These are phyloP conservation scores for Vitis cinerea DNA, from an alignment of 164 flowering plant species.

Conservation along the genomic window DNA sequence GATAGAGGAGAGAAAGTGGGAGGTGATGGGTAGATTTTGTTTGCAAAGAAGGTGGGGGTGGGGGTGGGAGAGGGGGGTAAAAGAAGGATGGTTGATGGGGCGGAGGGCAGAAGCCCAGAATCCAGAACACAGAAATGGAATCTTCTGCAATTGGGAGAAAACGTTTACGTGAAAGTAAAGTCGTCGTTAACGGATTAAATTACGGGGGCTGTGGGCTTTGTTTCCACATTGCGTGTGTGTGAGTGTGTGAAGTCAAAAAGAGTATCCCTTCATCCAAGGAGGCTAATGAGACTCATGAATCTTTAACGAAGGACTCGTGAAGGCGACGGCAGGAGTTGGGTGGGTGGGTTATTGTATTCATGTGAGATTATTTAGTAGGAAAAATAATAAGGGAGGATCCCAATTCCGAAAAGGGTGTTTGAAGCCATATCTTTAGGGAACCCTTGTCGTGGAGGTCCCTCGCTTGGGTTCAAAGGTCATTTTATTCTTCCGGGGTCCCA, in stretches of 20 bases:
- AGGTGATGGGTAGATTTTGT: not conserved
- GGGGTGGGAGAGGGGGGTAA: not conserved
- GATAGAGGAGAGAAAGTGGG: not conserved
- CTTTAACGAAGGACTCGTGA: constrained; percentile 46
- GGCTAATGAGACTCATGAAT: constrained; percentile 5
- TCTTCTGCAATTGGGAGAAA: constrained; percentile 2
- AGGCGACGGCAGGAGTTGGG: constrained; percentile 46
- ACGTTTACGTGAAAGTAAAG: constrained; percentile 21
- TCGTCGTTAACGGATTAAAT: constrained; percentile 27
- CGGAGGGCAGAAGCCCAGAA: not conserved
- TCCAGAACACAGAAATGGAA: constrained; percentile 6
- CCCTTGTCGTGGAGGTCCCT: not conserved
- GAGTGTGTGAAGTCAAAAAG: constrained; percentile 22
- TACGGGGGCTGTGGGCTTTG: constrained; percentile 18
- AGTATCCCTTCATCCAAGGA: constrained; percentile 30
- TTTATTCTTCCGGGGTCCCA: constrained; percentile 15
- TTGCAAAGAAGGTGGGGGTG: constrained; percentile 5
- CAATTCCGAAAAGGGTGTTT: not conserved
- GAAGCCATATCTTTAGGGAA: not conserved
- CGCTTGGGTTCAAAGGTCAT: too few relatives aligned
- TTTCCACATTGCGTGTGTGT: constrained; percentile 23
- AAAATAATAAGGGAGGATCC: constrained; percentile 5
- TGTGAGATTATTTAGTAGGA: constrained; percentile 6
- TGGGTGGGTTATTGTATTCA: constrained; percentile 9
- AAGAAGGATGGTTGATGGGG: not conserved